These are phyloP conservation scores for Sclerotinia glacialis DNA, from an alignment of 2,329 filamentous ascomycete genomes.

Conservation along the genomic window DNA sequence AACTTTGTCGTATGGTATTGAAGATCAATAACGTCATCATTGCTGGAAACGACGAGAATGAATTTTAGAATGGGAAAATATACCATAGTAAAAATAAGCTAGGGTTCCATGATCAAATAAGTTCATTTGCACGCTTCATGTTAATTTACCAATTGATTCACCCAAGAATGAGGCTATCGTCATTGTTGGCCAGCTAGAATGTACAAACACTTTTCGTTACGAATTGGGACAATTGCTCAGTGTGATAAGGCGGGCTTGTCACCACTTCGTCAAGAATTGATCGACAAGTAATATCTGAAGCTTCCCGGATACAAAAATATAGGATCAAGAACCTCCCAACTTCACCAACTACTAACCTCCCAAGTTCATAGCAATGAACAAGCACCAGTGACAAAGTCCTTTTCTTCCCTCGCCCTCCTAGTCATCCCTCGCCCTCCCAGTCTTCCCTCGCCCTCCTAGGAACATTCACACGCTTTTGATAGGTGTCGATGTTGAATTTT, in stretches of 20 bases:
- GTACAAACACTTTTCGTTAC: neutral
- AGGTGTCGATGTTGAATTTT: neutral
- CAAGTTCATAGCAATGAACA: neutral
- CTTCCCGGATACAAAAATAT: neutral
- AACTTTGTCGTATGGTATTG: slow-evolving; percentile 96
- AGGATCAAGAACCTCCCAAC: neutral
- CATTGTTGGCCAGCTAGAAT: neutral
- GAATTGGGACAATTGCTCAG: neutral
- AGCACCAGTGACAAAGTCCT: too few relatives aligned
- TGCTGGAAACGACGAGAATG: slow-evolving; percentile 79
- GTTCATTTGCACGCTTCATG: slow-evolving; percentile 6
- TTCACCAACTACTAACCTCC: neutral
- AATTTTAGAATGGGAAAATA: slow-evolving; percentile 58
- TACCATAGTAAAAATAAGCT: slow-evolving; percentile 17
- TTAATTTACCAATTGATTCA: neutral
- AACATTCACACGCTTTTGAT: neutral
- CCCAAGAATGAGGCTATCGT: neutral
- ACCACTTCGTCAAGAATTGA: neutral
- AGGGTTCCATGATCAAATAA: slow-evolving; percentile 6
- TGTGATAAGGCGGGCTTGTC: neutral
- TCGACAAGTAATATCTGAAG: neutral
- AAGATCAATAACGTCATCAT: slow-evolving; percentile 98
- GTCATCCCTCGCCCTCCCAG: too few relatives aligned
- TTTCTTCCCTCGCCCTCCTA: too few relatives aligned
- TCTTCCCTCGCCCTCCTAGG: too few relatives aligned